Evolutionary conservation across 805 yeast genomes (phyloP).

Genomic region (Myxozyma udenii): DNA sequence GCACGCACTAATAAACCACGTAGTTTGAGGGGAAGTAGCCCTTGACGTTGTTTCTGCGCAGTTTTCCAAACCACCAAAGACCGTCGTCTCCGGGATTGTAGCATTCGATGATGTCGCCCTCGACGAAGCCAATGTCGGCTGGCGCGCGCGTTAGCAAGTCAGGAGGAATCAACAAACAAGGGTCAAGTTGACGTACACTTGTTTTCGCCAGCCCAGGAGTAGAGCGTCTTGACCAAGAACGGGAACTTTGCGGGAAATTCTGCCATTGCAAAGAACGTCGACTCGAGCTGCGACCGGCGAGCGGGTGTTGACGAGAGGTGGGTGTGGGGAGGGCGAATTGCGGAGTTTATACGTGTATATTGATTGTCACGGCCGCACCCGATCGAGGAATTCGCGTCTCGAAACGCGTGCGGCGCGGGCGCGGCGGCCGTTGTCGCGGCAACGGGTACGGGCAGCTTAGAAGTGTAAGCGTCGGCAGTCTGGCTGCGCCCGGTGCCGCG

Average conservation of each 20-base stretch:
- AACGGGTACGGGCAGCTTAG: not conserved
- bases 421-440: not conserved
- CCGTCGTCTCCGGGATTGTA: conserved; percentile 80
- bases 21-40: conserved; percentile 89
- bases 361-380: too few species aligned
- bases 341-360: too few species aligned
- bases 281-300: too few species aligned
- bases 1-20: conserved; percentile 50
- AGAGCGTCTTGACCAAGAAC: conserved; percentile 73
- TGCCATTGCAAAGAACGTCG: too few species aligned
- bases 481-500: too few species aligned
- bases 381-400: too few species aligned
- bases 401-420: not conserved
- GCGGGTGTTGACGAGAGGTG: too few species aligned
- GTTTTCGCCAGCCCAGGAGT: conserved; percentile 92
- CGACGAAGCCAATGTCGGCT: conserved; percentile 82
- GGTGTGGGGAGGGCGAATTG: too few species aligned
- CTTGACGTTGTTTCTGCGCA: conserved; percentile 72
- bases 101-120: conserved; percentile 88
- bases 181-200: conserved; percentile 46
- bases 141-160: not conserved
- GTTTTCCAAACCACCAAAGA: conserved; percentile 85
- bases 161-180: not conserved
- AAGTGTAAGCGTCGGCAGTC: not conserved
- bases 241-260: conserved; percentile 43